Evolutionary conservation across 805 yeast species (phyloP), one percentile per base, ranked within the genome.

Genomic region (Teunomyces atbi): DNA sequence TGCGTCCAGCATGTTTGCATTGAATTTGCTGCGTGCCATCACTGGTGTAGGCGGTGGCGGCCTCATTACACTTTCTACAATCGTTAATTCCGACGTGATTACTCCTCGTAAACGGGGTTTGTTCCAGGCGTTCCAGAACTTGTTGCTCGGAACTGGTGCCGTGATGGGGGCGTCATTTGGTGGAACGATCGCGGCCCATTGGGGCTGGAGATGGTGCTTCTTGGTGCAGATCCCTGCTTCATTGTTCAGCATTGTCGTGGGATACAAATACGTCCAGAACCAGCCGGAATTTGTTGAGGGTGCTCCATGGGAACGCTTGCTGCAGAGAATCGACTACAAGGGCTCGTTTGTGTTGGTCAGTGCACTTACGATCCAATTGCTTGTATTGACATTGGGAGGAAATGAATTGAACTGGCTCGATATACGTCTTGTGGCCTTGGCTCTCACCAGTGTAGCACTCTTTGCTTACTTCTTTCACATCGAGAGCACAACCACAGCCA

Each of bases 131-230:
- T 60, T 66, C 44, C 74, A 69, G 45, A 70, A 69, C 48, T 57
- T 69, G 20, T 52, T 65, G 18, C 48, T 62, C 28, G 75, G 74
- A 5, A 41, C 59, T 28, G 75, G 75, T 4, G 83, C 89, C 1
- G 83, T 86, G 0, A 61, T 77, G 40, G 95, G 95, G 12, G 91
- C 90, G 1, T 60, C 78, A 3, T 57, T 81, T 35, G 86, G 85
- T 23, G 89, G 90, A 1, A 51, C 76, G 18, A 65, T 83, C 43
- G 75, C 83, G 27, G 66, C 68, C 6, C 60, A 55, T 36, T 63
- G 73, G 36, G 87, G 88, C 11, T 87, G 95, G 96, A 71, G 90
- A 59, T 71, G 69, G 65, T 81, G 84, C 2, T 82, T 81, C 56
- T 53, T 72, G 20, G 49, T 73, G 32, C 84, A 83, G 57, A 69